These are phyloP conservation scores for Oxalis stricta DNA, from an alignment of 441 rosid genomes.

Conservation along the genomic window DNA sequence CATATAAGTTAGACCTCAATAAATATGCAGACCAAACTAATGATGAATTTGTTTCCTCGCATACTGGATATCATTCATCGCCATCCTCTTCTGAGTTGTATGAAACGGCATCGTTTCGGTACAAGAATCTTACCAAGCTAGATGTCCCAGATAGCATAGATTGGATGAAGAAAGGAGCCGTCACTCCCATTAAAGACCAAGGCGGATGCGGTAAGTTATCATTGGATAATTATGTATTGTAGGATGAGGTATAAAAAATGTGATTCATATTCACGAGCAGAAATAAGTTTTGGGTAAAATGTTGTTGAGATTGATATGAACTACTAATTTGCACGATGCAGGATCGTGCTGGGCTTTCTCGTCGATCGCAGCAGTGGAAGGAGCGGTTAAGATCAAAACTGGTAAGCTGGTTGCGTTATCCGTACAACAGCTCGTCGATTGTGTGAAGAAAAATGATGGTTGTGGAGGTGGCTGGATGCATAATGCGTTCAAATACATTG, in stretches of 20 bases:
- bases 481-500: constrained; percentile 26
- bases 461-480: constrained; percentile 31
- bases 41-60: constrained; percentile 16
- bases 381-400: constrained; percentile 15
- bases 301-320: neutral
- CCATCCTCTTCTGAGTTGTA: constrained; percentile 8
- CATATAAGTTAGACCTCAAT: constrained; percentile 9
- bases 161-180: constrained; percentile 39
- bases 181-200: constrained; percentile 31
- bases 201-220: constrained; percentile 24
- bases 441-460: constrained; percentile 21
- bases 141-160: constrained; percentile 21
- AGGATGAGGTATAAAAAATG: too few relatives aligned
- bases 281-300: neutral
- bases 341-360: constrained; percentile 48
- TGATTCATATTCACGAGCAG: too few relatives aligned
- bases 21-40: constrained; percentile 25
- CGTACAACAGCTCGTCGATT: constrained; percentile 35
- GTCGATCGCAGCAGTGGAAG: constrained; percentile 26
- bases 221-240: too few relatives aligned
- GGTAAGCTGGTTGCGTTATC: constrained; percentile 16
- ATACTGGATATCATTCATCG: constrained; percentile 21
- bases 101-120: constrained; percentile 12
- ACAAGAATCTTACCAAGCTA: constrained; percentile 17
- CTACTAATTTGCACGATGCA: neutral